A percentile compares a stretch with the other conserved stretches of the same genome.
These are phyloP conservation scores for Aspergillus calidoustus DNA, from an alignment of 2,329 filamentous ascomycete genomes.

Conservation along the genomic window DNA sequence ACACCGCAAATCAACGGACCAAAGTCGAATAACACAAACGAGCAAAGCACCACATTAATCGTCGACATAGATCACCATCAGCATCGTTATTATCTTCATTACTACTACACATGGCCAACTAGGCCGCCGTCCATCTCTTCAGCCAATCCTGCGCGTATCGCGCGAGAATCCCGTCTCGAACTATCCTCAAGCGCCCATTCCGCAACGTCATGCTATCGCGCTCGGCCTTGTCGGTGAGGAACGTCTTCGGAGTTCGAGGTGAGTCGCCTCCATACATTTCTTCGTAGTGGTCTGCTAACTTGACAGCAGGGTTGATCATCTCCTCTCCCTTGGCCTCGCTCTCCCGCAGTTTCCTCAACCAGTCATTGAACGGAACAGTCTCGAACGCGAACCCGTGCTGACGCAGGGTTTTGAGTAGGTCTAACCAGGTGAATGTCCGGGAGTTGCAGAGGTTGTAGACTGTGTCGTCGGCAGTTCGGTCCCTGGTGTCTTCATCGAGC, in stretches of 20 bases:
- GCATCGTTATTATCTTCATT: slow-evolving; percentile 1
- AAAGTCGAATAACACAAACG: not conserved
- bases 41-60: not conserved
- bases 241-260: slow-evolving; percentile 18
- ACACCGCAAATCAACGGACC: not conserved
- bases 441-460: slow-evolving; percentile 40
- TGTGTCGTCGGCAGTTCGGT: slow-evolving; percentile 24
- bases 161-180: slow-evolving; percentile 37
- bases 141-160: slow-evolving; percentile 38
- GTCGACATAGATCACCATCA: not conserved
- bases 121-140: slow-evolving; percentile 28
- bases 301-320: slow-evolving; percentile 37
- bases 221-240: slow-evolving; percentile 35
- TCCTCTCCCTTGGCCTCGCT: slow-evolving; percentile 36
- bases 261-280: slow-evolving; percentile 28
- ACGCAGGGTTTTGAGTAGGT: slow-evolving; percentile 35
- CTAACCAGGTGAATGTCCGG: slow-evolving; percentile 39
- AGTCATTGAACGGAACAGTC: slow-evolving; percentile 37
- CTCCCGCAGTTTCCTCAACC: slow-evolving; percentile 38
- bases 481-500: not conserved
- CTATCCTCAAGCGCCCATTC: slow-evolving; percentile 31
- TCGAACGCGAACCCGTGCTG: slow-evolving; percentile 41
- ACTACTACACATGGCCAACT: not conserved
- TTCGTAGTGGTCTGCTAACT: slow-evolving; percentile 37
- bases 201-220: slow-evolving; percentile 34